These are phyloP conservation scores for Vitis amurensis DNA, from an alignment of 164 flowering plant genomes.

Conservation along the genomic window DNA sequence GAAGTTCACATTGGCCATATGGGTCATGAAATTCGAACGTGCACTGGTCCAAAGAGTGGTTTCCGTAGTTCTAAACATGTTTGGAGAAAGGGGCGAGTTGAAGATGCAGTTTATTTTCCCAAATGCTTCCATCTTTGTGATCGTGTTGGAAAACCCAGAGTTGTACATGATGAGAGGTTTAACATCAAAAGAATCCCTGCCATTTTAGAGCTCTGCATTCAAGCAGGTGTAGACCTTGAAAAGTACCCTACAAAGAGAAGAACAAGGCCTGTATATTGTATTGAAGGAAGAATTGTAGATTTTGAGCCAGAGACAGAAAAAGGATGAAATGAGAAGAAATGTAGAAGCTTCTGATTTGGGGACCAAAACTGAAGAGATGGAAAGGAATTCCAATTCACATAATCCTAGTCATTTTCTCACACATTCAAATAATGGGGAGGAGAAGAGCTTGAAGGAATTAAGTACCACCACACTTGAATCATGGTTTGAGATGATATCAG, in stretches of 20 bases:
- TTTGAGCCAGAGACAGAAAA: conserved; percentile 47
- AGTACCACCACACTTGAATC: conserved; percentile 45
- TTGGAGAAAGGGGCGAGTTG: conserved; percentile 70
- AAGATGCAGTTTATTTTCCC: conserved; percentile 64
- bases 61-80: conserved; percentile 61
- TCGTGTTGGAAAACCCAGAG: conserved; percentile 75
- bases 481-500: conserved; percentile 63
- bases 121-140: conserved; percentile 77
- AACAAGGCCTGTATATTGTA: conserved; percentile 67
- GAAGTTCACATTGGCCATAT: conserved; percentile 79
- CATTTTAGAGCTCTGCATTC: conserved; percentile 84
- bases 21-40: conserved; percentile 82
- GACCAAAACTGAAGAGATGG: conserved; percentile 1
- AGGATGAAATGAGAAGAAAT: conserved; percentile 11
- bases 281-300: conserved; percentile 85
- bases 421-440: conserved; percentile 14
- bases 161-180: conserved; percentile 65
- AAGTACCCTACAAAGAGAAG: conserved; percentile 74
- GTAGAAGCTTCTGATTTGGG: background rate
- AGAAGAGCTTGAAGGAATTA: conserved; percentile 25
- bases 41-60: conserved; percentile 67
- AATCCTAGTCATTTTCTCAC: background rate
- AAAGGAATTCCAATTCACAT: background rate
- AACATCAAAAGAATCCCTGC: conserved; percentile 59
- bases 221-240: conserved; percentile 75